Conservation (phyloP, 139 green algal genomes). For the Tetradesmus lagerheimii region DNA sequence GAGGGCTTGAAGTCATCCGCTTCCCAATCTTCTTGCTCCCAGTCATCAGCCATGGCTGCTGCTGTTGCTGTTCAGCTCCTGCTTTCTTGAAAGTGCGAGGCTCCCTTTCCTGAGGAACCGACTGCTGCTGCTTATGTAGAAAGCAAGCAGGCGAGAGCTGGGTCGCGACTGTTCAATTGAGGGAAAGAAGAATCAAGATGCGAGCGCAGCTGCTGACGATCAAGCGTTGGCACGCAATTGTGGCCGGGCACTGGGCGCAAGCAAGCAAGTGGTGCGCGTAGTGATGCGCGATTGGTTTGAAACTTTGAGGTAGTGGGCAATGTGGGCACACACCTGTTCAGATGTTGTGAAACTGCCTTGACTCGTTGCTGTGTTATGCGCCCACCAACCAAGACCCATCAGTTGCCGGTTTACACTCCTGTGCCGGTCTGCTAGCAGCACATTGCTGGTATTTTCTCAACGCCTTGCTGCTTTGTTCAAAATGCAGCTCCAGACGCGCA, state of each 20-base stretch:
- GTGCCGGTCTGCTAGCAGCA: not conserved
- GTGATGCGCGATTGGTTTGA: not conserved
- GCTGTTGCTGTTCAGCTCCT: not conserved
- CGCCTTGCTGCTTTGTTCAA: not conserved
- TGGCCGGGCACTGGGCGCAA: not conserved
- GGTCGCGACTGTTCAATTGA: no score
- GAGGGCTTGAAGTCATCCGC: conserved; percentile 43
- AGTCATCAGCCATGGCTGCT: conserved; percentile 48
- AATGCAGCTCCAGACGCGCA: not conserved
- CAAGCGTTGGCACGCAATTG: not conserved
- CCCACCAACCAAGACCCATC: not conserved
- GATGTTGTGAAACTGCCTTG: not conserved
- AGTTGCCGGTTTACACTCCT: not conserved
- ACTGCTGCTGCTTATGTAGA: not conserved
- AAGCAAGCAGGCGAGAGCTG: not conserved
- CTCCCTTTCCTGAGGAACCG: not conserved
- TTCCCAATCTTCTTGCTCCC: conserved; percentile 68
- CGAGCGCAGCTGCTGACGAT: not conserved
- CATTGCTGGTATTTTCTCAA: not conserved
- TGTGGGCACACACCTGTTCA: not conserved
- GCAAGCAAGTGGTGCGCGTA: not conserved
- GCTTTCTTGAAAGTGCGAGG: not conserved
- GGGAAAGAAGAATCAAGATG: no score
- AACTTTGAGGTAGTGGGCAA: not conserved
- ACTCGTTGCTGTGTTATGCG: not conserved